Conservation (phyloP, 163 green algal species). For the Picocystis sp. region DNA sequence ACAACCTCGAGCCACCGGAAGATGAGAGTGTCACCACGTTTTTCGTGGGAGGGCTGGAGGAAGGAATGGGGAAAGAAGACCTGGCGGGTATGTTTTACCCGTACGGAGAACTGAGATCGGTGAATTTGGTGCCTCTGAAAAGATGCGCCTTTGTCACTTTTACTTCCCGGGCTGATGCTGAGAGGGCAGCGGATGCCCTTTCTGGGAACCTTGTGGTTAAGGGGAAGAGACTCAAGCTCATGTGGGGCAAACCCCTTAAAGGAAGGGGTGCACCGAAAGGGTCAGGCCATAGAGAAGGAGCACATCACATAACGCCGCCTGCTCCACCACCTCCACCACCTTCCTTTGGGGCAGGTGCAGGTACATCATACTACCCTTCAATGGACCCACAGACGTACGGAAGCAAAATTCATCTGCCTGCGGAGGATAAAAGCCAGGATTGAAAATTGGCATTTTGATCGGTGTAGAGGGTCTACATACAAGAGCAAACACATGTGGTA, state of each 20-base stretch:
- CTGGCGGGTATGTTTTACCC: conserved; percentile 70
- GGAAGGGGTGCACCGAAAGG: background rate
- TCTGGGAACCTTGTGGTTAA: conserved; percentile 59
- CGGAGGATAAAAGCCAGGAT: too few species aligned
- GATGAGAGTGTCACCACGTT: conserved; percentile 46
- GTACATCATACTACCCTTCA: too few species aligned
- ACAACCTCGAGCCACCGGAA: conserved; percentile 60
- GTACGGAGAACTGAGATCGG: conserved; percentile 60
- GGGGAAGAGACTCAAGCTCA: conserved; percentile 53
- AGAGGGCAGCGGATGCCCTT: conserved; percentile 56
- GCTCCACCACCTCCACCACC: too few species aligned
- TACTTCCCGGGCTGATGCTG: conserved; percentile 21
- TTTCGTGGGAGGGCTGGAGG: conserved; percentile 63
- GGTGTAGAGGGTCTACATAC: too few species aligned
- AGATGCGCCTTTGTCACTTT: conserved; percentile 87
- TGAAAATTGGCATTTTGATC: too few species aligned
- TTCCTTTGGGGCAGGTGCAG: too few species aligned
- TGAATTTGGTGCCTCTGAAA: conserved; percentile 41
- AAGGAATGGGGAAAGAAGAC: conserved; percentile 63
- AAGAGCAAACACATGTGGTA: too few species aligned
- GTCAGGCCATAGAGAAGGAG: too few species aligned
- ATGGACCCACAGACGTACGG: too few species aligned
- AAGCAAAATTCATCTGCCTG: too few species aligned
- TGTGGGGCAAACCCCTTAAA: conserved; percentile 62
- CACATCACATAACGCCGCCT: too few species aligned